Evolutionary conservation across 345 rosid species (phyloP), one percentile per base, ranked within the genome.

Genomic region (Eutrema heterophyllum): DNA sequence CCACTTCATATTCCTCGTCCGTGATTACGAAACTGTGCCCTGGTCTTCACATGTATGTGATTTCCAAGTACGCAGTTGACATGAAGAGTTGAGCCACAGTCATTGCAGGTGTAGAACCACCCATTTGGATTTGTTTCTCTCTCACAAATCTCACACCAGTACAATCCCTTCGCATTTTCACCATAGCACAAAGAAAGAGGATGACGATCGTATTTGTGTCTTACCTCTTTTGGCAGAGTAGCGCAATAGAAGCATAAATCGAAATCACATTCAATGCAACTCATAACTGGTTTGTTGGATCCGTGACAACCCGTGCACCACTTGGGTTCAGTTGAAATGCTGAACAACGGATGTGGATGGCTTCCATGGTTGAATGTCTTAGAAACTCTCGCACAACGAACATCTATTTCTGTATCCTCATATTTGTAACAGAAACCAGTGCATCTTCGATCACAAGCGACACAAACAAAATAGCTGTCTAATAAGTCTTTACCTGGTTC

Each of bases 81-180:
- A 57, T 57, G 62, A 30, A 57, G n/a, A 57, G 62, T 57, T 1
- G 3, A 7, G 41, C 27, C 2, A 57, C 62, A 57, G 1, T 15
- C 6, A 18, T 57, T 36, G 52, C 27, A 48, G 4, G 52, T 48
- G 27, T 48, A 48, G 27, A 48, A 48, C 52, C 52, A 48, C 12
- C n/a, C 62, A n/a, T 57, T 36, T 35, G 62, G 62, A 2, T 57
- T 16, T 16, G 9, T 15, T 6, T 30, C 3, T 8, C 62, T 5
- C 27, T 57, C 62, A 32, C 62, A 57, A 9, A 57, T 35, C 27
- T 57, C 62, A 57, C 62, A 57, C 62, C 62, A 57, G 7, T 36
- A 57, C 24, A 15, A 14, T 7, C 43, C 43, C 0, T 3, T n/a
- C 1, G 24, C 24, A 18, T 35, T 9, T 57, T 57, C 62, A 5